Evolutionary conservation across 2,329 filamentous ascomycete genomes (phyloP), one percentile per base, ranked within the genome.

Genomic region (Tolypocladium pustulatum): DNA sequence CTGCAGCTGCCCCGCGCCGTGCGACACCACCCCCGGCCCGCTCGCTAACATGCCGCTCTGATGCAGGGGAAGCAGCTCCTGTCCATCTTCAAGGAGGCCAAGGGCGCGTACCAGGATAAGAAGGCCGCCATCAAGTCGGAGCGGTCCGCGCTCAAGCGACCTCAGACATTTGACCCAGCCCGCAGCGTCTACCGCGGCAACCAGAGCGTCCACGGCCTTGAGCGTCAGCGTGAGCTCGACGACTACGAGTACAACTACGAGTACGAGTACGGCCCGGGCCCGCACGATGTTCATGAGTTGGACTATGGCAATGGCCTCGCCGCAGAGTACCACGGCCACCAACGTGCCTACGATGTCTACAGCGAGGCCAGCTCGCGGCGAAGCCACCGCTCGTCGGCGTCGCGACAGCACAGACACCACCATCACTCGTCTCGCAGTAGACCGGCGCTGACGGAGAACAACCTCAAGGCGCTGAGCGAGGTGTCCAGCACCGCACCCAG

Each of bases 21-120:
- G 36, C 37, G 37, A 55, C 27, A 15, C 15, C 2, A 40, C n/a
- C 63, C 65, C 12, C 22, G 9, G 22, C 41, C 41, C 6, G 6
- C n/a, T 20, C 41, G 27, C 49, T 34, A 52, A 52, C 49, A 32
- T 7, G 49, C 17, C 27, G 27, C 49, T 34, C 20, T 20, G 4
- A 6, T 20, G 49, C 68, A 95, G 91, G 91, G 91, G 69, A 96
- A 95, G 75, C 90, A 96, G 66, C 79, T 97, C 30, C 83, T 95
- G 68, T 87, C 86, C 70, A 88, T 97, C 69, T 95, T 96, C 80
- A 96, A 91, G 72, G 91, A 97, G 71, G 93, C 92, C 63, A 91
- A 90, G 70, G 85, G 87, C 57, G 89, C 90, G 60, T 97, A 97
- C 74, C 82, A 87, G 59, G 90, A 96, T 68, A 90, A 90, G 69